Percentiles rank a stretch among this genome's conserved stretches.
These are phyloP conservation scores for Exobasidium rhododendri DNA, from an alignment of 1,284 basidiomycete genomes.

Conservation along the genomic window DNA sequence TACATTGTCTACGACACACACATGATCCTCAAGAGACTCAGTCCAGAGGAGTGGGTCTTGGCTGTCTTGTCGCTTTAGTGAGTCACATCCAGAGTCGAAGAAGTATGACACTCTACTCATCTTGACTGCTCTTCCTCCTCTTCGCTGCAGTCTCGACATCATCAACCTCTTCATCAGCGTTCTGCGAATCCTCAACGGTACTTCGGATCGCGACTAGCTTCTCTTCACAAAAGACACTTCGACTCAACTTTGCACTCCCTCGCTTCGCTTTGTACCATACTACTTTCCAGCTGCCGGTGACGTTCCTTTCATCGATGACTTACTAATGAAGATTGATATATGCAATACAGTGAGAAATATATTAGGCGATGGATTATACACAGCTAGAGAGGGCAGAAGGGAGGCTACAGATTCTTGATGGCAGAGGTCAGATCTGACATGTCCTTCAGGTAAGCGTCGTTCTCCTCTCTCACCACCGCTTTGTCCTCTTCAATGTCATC, in stretches of 20 bases:
- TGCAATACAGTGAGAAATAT: no score
- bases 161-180: conserved; percentile 73
- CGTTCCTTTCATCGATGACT: no score
- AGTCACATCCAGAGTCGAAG: conserved; percentile 17
- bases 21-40: conserved; percentile 70
- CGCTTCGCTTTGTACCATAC: not conserved
- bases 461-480: not conserved
- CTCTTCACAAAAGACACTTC: no score
- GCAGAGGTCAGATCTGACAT: not conserved
- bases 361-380: no score
- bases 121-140: not conserved
- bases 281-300: no score
- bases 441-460: not conserved
- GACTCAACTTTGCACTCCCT: not conserved
- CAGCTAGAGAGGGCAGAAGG: no score
- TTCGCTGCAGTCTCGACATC: conserved; percentile 54
- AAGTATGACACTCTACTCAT: no score
- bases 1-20: conserved; percentile 72
- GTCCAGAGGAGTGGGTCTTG: conserved; percentile 82
- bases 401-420: not conserved
- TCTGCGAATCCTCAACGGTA: conserved; percentile 53
- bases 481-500: conserved; percentile 7
- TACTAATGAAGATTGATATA: no score
- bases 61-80: conserved; percentile 72
- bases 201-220: conserved; percentile 8